Percentiles rank a stretch among this genome's conserved stretches.
Evolutionary conservation across 2,329 filamentous ascomycete genomes (phyloP).

Genomic region (Aciculosporium take): DNA sequence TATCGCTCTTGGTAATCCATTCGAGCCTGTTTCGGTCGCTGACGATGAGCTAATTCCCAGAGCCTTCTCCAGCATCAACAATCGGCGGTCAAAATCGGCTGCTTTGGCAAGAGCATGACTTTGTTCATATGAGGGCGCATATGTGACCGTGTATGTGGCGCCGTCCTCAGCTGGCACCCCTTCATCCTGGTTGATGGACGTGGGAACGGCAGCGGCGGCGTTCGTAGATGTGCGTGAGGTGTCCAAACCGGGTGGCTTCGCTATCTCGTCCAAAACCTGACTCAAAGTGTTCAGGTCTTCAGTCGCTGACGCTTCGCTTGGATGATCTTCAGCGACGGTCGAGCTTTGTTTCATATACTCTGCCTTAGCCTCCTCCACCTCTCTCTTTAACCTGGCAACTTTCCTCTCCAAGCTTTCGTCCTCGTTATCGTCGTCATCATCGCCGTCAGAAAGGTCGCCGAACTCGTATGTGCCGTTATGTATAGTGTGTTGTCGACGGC

Average conservation of each 20-base stretch:
- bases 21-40: constrained; percentile 45
- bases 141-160: constrained; percentile 50
- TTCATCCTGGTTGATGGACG: constrained; percentile 10
- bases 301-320: constrained; percentile 27
- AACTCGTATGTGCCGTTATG: constrained; percentile 51
- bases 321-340: constrained; percentile 29
- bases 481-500: constrained; percentile 47
- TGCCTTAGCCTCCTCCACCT: constrained; percentile 60
- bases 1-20: constrained; percentile 50
- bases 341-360: constrained; percentile 43
- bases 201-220: constrained; percentile 1
- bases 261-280: constrained; percentile 55
- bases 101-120: constrained; percentile 63
- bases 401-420: constrained; percentile 64
- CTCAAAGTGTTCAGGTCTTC: constrained; percentile 49
- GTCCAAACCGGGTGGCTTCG: constrained; percentile 14
- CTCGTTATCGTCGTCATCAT: constrained; percentile 51
- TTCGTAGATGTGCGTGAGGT: constrained; percentile 7
- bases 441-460: constrained; percentile 65
- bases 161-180: constrained; percentile 13
- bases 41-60: constrained; percentile 64
- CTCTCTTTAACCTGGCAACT: constrained; percentile 67
- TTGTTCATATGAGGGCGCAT: constrained; percentile 49
- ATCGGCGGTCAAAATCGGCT: constrained; percentile 73
- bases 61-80: constrained; percentile 63